These are phyloP conservation scores for Penicillium italicum DNA, from an alignment of 2,329 filamentous ascomycete genomes.

Conservation along the genomic window DNA sequence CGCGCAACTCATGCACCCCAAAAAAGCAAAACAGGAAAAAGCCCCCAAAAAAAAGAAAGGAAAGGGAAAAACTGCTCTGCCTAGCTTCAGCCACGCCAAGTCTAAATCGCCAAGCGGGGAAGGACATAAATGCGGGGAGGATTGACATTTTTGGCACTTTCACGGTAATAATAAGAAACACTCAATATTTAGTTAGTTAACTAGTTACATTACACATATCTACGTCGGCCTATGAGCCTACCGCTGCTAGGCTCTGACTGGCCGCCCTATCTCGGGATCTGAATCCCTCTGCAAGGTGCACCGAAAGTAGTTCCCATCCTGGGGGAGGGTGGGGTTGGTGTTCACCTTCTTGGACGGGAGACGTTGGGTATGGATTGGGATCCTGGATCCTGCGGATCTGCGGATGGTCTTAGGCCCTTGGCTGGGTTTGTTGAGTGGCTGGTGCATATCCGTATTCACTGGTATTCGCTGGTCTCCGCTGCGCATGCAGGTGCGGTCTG, in stretches of 20 bases:
- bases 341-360: background rate
- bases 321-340: background rate
- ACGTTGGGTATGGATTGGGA: background rate
- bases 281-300: background rate
- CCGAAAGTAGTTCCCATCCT: background rate
- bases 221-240: background rate
- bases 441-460: background rate
- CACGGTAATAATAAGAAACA: no score
- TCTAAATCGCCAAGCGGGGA: background rate
- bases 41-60: background rate
- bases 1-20: background rate
- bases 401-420: background rate
- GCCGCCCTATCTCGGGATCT: background rate
- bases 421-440: background rate
- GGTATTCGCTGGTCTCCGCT: no score
- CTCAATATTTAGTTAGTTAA: no score
- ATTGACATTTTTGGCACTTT: background rate
- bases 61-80: background rate
- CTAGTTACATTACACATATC: background rate
- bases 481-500: background rate
- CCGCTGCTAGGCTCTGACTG: background rate
- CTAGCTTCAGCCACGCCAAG: background rate
- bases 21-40: background rate
- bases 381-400: background rate
- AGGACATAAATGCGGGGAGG: slow-evolving; percentile 4